These are phyloP conservation scores for Incumbomyces delicatus DNA, from an alignment of 2,329 filamentous ascomycete genomes.

Conservation along the genomic window DNA sequence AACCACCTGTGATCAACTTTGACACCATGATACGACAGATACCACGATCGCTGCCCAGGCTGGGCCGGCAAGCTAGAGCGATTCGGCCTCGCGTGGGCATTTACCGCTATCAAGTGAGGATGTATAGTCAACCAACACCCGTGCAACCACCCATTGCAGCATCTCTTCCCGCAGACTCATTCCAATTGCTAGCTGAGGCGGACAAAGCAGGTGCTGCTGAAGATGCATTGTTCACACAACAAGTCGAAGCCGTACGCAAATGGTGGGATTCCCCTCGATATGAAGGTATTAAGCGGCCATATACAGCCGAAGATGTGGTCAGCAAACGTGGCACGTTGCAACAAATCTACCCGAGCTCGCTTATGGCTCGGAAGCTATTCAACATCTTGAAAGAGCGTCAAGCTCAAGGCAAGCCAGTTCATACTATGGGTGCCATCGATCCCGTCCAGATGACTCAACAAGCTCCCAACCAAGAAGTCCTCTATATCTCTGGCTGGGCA, in stretches of 20 bases:
- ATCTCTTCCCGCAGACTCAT: conserved; percentile 60
- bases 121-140: conserved; percentile 31
- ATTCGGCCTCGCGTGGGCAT: background rate
- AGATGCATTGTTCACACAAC: conserved; percentile 73
- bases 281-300: conserved; percentile 82
- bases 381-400: conserved; percentile 71
- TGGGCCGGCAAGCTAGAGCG: conserved; percentile 6
- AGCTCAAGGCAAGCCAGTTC: conserved; percentile 73
- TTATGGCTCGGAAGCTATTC: conserved; percentile 94
- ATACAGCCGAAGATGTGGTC: conserved; percentile 81
- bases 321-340: conserved; percentile 83
- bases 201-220: conserved; percentile 72
- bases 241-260: conserved; percentile 72
- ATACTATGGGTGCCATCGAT: conserved; percentile 97
- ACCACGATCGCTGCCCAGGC: conserved; percentile 14
- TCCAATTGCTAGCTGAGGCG: conserved; percentile 70
- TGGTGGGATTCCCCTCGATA: conserved; percentile 88
- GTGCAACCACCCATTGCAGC: conserved; percentile 54
- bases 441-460: conserved; percentile 99
- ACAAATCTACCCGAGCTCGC: conserved; percentile 80
- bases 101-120: background rate
- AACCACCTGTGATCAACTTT: no score
- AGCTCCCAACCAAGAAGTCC: conserved; percentile 85
- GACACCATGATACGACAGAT: conserved; percentile 14
- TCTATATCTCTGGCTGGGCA: conserved; percentile 96